Percentiles rank a stretch among this genome's conserved stretches.
Evolutionary conservation across 2,329 filamentous ascomycete species (phyloP).

Genomic region (Fusarium stilboides): DNA sequence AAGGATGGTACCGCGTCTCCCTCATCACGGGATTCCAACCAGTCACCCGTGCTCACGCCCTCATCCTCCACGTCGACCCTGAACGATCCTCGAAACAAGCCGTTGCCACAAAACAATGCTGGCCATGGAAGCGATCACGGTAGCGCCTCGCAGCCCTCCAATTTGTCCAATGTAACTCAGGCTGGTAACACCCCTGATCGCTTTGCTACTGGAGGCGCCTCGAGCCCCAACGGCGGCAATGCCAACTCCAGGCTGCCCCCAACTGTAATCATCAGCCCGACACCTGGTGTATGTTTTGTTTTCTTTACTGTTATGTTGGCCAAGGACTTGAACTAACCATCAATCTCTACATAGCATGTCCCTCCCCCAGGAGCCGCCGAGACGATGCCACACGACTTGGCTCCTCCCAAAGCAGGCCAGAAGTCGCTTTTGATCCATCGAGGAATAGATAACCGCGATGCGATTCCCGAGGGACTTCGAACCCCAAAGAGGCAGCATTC

Average conservation of each 20-base stretch:
- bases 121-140: constrained; percentile 61
- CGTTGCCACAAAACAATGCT: constrained; percentile 72
- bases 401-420: constrained; percentile 90
- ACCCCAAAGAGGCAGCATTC: constrained; percentile 98
- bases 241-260: constrained; percentile 72
- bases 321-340: constrained; percentile 26
- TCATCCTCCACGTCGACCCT: constrained; percentile 91
- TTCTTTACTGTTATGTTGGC: constrained; percentile 21
- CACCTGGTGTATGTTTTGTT: constrained; percentile 80
- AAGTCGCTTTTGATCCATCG: constrained; percentile 93
- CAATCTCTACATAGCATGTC: constrained; percentile 72
- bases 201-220: constrained; percentile 57
- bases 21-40: constrained; percentile 71
- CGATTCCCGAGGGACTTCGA: constrained; percentile 90
- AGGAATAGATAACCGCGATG: constrained; percentile 89
- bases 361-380: constrained; percentile 94
- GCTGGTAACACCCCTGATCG: constrained; percentile 58
- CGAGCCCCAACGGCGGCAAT: constrained; percentile 57
- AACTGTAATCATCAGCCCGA: constrained; percentile 94
- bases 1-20: constrained; percentile 87
- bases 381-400: constrained; percentile 97
- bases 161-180: constrained; percentile 56
- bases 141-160: constrained; percentile 59
- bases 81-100: constrained; percentile 88
- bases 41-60: constrained; percentile 80